Evolutionary conservation across 1,284 basidiomycete genomes (phyloP).

Genomic region (Ustilago nuda): DNA sequence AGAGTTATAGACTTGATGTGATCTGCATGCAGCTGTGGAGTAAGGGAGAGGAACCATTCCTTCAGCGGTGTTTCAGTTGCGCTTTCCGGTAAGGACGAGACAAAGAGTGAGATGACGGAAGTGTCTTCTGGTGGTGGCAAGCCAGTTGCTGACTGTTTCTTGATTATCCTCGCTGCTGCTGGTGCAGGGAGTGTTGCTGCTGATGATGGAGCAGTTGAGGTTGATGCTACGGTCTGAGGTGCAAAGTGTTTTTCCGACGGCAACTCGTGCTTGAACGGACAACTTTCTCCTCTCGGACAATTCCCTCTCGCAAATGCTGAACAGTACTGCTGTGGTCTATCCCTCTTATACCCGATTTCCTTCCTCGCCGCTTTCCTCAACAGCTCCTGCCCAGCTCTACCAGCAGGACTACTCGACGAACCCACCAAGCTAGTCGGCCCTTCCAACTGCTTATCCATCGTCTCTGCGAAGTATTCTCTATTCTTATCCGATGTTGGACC

Average conservation of each 20-base stretch:
- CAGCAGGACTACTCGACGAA: conserved; percentile 60
- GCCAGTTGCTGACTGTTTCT: conserved; percentile 81
- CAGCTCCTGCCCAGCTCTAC: conserved; percentile 83
- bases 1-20: conserved; percentile 74
- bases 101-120: conserved; percentile 86
- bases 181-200: conserved; percentile 76
- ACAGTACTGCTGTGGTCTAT: conserved; percentile 86
- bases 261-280: conserved; percentile 94
- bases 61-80: conserved; percentile 83
- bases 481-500: conserved; percentile 97
- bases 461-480: conserved; percentile 82
- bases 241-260: conserved; percentile 70
- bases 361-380: conserved; percentile 90
- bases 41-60: conserved; percentile 74
- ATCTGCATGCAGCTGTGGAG: conserved; percentile 70
- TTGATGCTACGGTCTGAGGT: conserved; percentile 73
- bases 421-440: conserved; percentile 54
- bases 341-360: conserved; percentile 96
- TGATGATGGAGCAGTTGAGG: conserved; percentile 54
- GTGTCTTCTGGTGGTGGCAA: conserved; percentile 89
- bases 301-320: conserved; percentile 96
- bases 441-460: conserved; percentile 79
- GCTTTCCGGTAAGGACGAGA: conserved; percentile 82
- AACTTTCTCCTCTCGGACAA: conserved; percentile 89
- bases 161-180: conserved; percentile 80